A percentile compares a stretch with the other conserved stretches of the same genome.
Conservation (phyloP, 2,329 filamentous ascomycete species). For the Trichoderma arundinaceum region DNA sequence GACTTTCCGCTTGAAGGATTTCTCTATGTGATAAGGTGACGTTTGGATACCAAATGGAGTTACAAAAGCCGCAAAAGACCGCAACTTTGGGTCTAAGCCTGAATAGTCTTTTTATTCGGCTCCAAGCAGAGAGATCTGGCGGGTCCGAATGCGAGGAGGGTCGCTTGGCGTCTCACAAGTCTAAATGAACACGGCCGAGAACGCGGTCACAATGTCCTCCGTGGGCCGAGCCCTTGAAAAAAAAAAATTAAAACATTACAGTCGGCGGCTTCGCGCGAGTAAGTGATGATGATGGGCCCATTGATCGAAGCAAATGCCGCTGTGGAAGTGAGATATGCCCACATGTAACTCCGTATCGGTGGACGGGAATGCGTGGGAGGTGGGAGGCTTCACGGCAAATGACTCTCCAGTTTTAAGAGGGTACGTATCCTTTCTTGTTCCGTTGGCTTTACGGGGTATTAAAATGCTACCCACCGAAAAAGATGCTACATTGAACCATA, state of each 20-base stretch:
- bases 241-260: not conserved
- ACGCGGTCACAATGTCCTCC: too few relatives aligned
- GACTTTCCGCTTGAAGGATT: not conserved
- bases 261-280: not conserved
- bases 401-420: not conserved
- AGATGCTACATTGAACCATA: not conserved
- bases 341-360: not conserved
- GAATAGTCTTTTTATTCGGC: not conserved
- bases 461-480: not conserved
- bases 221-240: too few relatives aligned
- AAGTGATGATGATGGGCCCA: not conserved
- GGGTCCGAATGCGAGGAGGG: not conserved
- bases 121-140: not conserved
- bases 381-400: not conserved
- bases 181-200: not conserved
- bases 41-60: conserved; percentile 4
- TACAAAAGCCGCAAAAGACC: not conserved
- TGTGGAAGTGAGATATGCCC: not conserved
- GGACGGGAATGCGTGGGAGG: not conserved
- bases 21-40: not conserved
- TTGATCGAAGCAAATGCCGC: not conserved
- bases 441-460: not conserved
- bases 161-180: not conserved
- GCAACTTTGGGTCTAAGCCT: not conserved
- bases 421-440: not conserved